Conservation (phyloP, 2,329 filamentous ascomycete genomes). For the Teratosphaeriaceae sp. region DNA sequence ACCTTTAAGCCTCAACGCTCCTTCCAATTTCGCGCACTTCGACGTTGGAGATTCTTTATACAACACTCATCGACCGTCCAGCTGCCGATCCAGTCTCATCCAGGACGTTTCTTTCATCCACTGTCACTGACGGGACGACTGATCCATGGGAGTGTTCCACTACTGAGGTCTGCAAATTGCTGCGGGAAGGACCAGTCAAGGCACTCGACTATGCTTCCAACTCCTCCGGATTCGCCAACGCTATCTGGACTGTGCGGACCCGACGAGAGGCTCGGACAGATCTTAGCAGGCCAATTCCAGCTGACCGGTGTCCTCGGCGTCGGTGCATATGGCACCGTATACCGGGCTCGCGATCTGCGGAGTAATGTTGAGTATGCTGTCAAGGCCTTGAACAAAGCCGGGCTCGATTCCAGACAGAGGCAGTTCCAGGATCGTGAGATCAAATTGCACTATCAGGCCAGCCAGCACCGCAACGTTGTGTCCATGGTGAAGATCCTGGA, state of each 20-base stretch:
- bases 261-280: constrained; percentile 78
- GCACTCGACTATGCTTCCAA: constrained; percentile 26
- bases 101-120: too few species aligned
- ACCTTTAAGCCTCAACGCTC: constrained; percentile 10
- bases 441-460: constrained; percentile 80
- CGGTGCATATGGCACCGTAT: constrained; percentile 94
- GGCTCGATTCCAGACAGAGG: constrained; percentile 78
- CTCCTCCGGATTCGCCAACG: constrained; percentile 44
- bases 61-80: too few species aligned
- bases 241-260: constrained; percentile 43
- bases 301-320: constrained; percentile 81
- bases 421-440: constrained; percentile 93
- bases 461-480: constrained; percentile 85
- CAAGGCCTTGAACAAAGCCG: constrained; percentile 92
- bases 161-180: background rate
- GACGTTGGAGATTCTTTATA: too few species aligned
- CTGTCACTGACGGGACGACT: background rate
- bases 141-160: constrained; percentile 6
- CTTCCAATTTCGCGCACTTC: constrained; percentile 6
- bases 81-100: too few species aligned
- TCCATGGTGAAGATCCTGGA: constrained; percentile 92
- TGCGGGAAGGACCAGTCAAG: background rate
- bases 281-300: constrained; percentile 76
- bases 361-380: constrained; percentile 83
- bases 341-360: constrained; percentile 77